A percentile compares a stretch with the other conserved stretches of the same genome.
phyloP scores from a whole-genome alignment of 129 eudicot genomes.

The Silybum marianum region DNA sequence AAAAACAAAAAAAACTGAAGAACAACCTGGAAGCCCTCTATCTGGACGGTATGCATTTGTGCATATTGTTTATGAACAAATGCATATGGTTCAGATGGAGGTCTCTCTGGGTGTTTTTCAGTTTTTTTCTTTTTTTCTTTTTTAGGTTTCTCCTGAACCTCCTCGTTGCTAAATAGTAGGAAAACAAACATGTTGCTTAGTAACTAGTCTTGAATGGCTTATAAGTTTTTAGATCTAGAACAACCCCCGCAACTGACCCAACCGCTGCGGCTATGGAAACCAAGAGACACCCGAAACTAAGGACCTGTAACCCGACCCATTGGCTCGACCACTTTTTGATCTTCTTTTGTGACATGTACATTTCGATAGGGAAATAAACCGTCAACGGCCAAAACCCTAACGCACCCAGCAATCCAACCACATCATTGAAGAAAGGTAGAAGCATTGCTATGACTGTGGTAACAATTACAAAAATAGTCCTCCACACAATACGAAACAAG shows the following conservation, averaged over 20 bases:
- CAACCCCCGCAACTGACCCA: slow-evolving; percentile 63
- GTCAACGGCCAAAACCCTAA: slow-evolving; percentile 75
- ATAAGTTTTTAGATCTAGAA: slow-evolving; percentile 45
- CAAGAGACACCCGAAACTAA: slow-evolving; percentile 52
- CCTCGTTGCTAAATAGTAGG: not conserved
- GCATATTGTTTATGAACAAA: too few species aligned
- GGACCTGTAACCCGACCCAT: slow-evolving; percentile 60
- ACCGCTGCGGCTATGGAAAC: slow-evolving; percentile 68
- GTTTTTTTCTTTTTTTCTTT: too few species aligned
- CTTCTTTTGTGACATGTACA: slow-evolving; percentile 70
- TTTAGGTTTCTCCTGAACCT: too few species aligned
- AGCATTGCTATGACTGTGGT: slow-evolving; percentile 59
- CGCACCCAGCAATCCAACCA: slow-evolving; percentile 74
- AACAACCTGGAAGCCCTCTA: too few species aligned
- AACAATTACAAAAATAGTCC: slow-evolving; percentile 48
- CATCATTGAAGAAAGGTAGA: slow-evolving; percentile 74
- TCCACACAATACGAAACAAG: slow-evolving; percentile 59
- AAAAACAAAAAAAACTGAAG: too few species aligned
- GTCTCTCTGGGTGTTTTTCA: too few species aligned
- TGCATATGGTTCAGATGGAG: too few species aligned
- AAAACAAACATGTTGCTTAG: slow-evolving; percentile 13
- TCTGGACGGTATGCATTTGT: too few species aligned
- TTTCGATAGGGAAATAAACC: slow-evolving; percentile 66
- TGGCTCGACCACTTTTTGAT: slow-evolving; percentile 47
- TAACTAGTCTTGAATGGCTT: slow-evolving; percentile 60